phyloP scores from a whole-genome alignment of 129 eudicot species.

The Apium graveolens region DNA sequence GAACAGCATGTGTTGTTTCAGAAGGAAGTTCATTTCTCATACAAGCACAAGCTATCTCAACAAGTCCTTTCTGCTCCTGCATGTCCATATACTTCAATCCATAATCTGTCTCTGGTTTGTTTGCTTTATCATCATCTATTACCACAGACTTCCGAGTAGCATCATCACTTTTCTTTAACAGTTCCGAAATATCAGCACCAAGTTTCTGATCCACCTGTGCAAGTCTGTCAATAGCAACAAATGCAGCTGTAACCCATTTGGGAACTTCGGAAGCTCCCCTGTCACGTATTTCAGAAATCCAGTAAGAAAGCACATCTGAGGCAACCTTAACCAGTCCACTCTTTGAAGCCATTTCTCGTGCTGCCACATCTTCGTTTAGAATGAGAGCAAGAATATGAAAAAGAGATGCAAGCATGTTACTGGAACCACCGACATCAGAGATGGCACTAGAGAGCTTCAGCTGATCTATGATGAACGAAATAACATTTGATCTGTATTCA shows the following conservation, averaged over 20 bases:
- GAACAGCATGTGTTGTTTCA: constrained; percentile 86
- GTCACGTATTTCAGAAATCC: constrained; percentile 39
- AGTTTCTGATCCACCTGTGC: constrained; percentile 72
- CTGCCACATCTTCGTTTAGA: constrained; percentile 75
- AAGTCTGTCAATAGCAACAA: constrained; percentile 80
- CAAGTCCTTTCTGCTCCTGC: constrained; percentile 68
- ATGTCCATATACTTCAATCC: constrained; percentile 47
- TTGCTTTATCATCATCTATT: constrained; percentile 66
- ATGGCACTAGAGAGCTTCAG: constrained; percentile 54
- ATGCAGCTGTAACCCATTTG: constrained; percentile 91
- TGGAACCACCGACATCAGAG: constrained; percentile 46
- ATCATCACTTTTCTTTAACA: constrained; percentile 51
- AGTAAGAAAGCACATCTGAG: constrained; percentile 55
- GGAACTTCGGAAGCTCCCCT: constrained; percentile 50
- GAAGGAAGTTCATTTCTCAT: constrained; percentile 66
- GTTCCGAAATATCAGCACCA: constrained; percentile 57
- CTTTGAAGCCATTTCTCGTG: constrained; percentile 70
- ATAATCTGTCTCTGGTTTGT: constrained; percentile 25
- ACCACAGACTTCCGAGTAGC: constrained; percentile 45
- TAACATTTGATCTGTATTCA: constrained; percentile 54
- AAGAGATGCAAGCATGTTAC: constrained; percentile 55
- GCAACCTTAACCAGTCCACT: constrained; percentile 77
- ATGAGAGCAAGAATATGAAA: constrained; percentile 87
- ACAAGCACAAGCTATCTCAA: constrained; percentile 72
- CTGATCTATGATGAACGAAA: constrained; percentile 68